Base-by-base conservation (phyloP, 2,329 filamentous ascomycete genomes). In the Fusarium devonianum region DNA sequence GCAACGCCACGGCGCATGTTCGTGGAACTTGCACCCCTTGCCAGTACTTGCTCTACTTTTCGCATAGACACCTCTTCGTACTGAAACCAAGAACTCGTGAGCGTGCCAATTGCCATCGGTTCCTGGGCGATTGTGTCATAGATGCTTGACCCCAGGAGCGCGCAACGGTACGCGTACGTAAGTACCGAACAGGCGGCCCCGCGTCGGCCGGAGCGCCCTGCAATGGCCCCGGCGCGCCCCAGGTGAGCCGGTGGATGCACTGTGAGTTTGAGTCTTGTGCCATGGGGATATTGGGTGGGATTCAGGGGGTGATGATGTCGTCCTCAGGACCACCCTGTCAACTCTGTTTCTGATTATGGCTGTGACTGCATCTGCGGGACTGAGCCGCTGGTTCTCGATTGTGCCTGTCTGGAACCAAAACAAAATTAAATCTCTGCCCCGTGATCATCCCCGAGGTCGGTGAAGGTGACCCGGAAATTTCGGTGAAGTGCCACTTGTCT, bases 141-240 rank as follows among this genome's bases (percentile, higher is more conserved):
- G 54, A 64, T 62, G 57, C 34, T 36, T n/a, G n/a, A 63, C 55
- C 43, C 49, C 43, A 36, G 37, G 28, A 23, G n/a, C n/a, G n/a
- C n/a, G n/a, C n/a, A n/a, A 40, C 34, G 58, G 41, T 61, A 61
- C 53, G 30, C 28, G 50, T 59, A 61, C 58, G 57, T 56, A 63
- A 64, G 61, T 64, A 59, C 54, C 43, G 42, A 58, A 28, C 49
- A 34, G 59, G 35, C 58, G 54, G 61, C 61, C 61, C 61, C 61
- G 61, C 56, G 47, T 59, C 57, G 55, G 52, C 52, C 49, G 56
- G 57, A 49, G 56, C 28, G 44, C 43, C 51, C 53, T 54, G 56
- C 37, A 28, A 29, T 46, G 29, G 17, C 26, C 56, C 48, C 46
- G 40, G 28, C n/a, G n/a, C n/a, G 33, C 49, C 49, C 30, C 23